Conservation (phyloP, 73 alveolate genomes). For the Loxodes magnus region DNA sequence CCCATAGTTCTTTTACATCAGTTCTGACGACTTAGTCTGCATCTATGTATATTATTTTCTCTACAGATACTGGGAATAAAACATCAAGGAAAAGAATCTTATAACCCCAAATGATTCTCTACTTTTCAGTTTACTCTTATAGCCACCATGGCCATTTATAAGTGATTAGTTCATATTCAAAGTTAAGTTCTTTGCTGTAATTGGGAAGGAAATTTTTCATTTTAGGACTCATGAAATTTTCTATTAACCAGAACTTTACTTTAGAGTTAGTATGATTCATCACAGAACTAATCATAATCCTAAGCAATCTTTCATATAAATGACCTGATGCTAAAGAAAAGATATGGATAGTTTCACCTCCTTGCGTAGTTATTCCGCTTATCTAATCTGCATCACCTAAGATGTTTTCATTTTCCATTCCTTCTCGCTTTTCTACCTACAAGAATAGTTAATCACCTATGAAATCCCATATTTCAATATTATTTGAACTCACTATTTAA, state of each 20-base stretch:
- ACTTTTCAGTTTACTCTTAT: conserved; percentile 22
- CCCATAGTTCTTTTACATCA: conserved; percentile 55
- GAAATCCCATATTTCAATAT: not conserved
- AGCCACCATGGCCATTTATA: conserved; percentile 62
- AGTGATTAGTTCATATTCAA: conserved; percentile 29
- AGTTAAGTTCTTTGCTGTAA: conserved; percentile 9
- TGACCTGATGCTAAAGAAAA: conserved; percentile 46
- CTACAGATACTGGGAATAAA: conserved; percentile 32
- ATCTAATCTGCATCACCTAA: not conserved
- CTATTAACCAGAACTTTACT: conserved; percentile 12
- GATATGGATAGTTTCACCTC: conserved; percentile 17
- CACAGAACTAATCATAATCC: conserved; percentile 39
- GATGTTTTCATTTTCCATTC: conserved; percentile 1
- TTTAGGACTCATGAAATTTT: conserved; percentile 9
- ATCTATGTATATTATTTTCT: conserved; percentile 42
- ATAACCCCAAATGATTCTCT: conserved; percentile 55
- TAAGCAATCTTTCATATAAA: conserved; percentile 41
- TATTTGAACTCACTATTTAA: not conserved
- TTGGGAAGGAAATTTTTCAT: not conserved
- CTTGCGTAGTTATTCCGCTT: not conserved
- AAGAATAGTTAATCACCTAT: not conserved
- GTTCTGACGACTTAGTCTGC: conserved; percentile 46
- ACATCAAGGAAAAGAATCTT: conserved; percentile 51
- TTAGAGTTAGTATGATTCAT: not conserved
- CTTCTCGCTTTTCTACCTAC: not conserved